These are phyloP conservation scores for Podochytrium sp. DNA, from an alignment of 192 early-diverging fungal genomes.

Conservation along the genomic window DNA sequence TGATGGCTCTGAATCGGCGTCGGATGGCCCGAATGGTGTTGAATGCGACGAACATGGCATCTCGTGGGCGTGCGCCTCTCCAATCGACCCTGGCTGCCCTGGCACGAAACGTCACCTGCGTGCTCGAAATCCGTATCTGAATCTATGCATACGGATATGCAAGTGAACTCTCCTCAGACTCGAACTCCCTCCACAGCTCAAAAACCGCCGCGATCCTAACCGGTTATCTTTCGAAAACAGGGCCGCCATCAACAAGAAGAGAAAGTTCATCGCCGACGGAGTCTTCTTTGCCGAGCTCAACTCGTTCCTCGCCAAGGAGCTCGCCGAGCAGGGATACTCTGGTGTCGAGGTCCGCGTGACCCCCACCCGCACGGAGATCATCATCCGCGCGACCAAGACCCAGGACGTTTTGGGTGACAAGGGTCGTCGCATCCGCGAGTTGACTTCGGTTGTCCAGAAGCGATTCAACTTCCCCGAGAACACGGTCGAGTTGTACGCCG, in stretches of 20 bases:
- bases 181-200: too few species aligned
- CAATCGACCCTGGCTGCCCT: too few species aligned
- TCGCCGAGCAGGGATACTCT: conserved; percentile 97
- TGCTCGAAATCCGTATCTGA: too few species aligned
- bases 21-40: too few species aligned
- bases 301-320: conserved; percentile 97
- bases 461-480: conserved; percentile 99
- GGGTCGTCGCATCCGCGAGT: conserved; percentile 97
- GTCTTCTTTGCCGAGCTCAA: conserved; percentile 99
- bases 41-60: too few species aligned
- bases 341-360: conserved; percentile 99
- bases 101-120: too few species aligned
- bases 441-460: conserved; percentile 98
- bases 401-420: conserved; percentile 98
- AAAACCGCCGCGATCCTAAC: too few species aligned
- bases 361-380: conserved; percentile 98
- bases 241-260: conserved; percentile 42
- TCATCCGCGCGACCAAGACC: conserved; percentile 98
- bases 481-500: conserved; percentile 98
- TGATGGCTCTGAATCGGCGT: too few species aligned
- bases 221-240: too few species aligned
- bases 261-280: conserved; percentile 98
- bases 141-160: too few species aligned
- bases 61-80: too few species aligned
- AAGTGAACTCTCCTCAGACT: too few species aligned